Conservation (phyloP, 2,329 filamentous ascomycete genomes). For the Dactylellina sp. region DNA sequence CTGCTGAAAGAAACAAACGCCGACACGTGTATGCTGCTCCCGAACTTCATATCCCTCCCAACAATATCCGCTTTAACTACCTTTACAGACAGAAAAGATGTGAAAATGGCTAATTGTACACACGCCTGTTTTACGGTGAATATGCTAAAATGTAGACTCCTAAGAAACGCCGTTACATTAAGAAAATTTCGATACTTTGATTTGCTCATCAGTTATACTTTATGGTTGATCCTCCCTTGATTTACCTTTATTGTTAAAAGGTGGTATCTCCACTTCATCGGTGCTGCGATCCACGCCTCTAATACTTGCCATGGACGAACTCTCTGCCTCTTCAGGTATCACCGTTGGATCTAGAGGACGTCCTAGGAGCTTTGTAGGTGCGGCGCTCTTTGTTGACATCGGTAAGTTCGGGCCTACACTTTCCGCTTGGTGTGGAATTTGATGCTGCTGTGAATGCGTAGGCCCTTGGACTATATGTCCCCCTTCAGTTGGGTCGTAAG, state of each 20-base stretch:
- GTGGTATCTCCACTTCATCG: constrained; percentile 19
- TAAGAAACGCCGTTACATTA: constrained; percentile 9
- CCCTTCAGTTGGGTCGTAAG: constrained; percentile 53
- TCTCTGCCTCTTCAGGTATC: constrained; percentile 51
- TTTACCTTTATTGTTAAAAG: constrained; percentile 38
- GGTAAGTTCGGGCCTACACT: constrained; percentile 48
- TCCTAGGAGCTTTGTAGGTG: constrained; percentile 40
- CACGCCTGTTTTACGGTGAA: background rate
- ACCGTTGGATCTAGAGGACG: constrained; percentile 50
- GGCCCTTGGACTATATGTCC: constrained; percentile 10
- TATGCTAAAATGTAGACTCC: constrained; percentile 7
- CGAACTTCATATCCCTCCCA: constrained; percentile 10
- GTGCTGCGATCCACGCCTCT: constrained; percentile 34
- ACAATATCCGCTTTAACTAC: constrained; percentile 1
- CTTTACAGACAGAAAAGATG: background rate
- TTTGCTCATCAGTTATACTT: constrained; percentile 1
- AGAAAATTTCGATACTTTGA: background rate
- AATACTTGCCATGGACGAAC: constrained; percentile 52
- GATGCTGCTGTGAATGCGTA: constrained; percentile 31
- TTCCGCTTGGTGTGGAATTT: constrained; percentile 28
- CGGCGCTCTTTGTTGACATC: constrained; percentile 33
- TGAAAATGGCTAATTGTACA: background rate
- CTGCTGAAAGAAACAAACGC: constrained; percentile 25
- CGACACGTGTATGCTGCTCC: constrained; percentile 25
- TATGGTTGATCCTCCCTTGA: constrained; percentile 6